Evolutionary conservation across 306 rosid species (phyloP), one percentile per base, ranked within the genome.

Genomic region (Datisca glomerata): DNA sequence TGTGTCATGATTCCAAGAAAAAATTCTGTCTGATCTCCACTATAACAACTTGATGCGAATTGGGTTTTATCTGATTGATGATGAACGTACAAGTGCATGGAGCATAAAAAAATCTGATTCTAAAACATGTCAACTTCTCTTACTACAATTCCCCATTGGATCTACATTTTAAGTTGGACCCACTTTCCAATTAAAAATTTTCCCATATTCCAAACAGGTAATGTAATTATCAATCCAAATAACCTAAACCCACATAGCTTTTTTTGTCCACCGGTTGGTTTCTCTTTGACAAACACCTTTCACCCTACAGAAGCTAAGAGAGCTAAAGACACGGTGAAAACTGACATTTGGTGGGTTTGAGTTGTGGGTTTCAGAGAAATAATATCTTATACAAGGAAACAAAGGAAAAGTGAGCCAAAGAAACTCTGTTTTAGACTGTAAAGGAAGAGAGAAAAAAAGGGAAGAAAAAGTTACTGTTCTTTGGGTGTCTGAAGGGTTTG

Each of bases 261-360:
- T 33, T 39, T 33, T 41, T 41, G 6, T 36, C 19, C 18, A 28
- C 41, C 53, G 53, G 21, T 63, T 61, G 66, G 41, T 64, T 64
- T 59, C n/a, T 49, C 58, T 60, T 38, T 57, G 91, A 67, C 51
- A 45, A 69, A 47, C 57, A 47, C 62, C 65, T 69, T 67, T 73
- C 79, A 64, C 63, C 46, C n/a, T 40, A 41, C 72, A 54, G 66
- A 33, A 67, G 53, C 68, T 59, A 50, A 43, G 39, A 46, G 65
- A 56, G 74, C 61, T 65, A 65, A 17, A 50, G 60, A 64, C 85
- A 67, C 73, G n/a, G 67, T 69, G 78, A 60, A 70, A 55, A 72
- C 91, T 86, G 86, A 75, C 80, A 69, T 56, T 27, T 23, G 14
- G 53, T 62, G 33, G 65, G 52, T 12, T 25, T 20, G 59, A 60